Conservation (phyloP, 306 rosid species). For the Cucurbita maxima region DNA sequence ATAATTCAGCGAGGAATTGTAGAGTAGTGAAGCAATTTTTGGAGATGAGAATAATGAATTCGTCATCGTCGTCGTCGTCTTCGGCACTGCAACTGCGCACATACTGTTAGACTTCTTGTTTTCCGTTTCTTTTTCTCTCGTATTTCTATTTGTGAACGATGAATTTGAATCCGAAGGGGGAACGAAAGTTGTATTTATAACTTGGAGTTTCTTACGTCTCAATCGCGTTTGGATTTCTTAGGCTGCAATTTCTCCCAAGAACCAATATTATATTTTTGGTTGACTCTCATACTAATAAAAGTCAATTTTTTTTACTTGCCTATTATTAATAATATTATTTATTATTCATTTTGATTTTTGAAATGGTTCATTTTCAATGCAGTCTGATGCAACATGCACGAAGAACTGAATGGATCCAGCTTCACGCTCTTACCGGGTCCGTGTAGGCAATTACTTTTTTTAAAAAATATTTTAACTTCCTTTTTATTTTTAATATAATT, state of each 20-base stretch:
- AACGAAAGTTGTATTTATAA: not conserved
- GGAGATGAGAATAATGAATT: slow-evolving; percentile 34
- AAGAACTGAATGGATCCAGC: not conserved
- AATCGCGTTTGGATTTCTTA: not conserved
- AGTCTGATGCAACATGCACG: not conserved
- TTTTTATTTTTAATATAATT: too few relatives aligned
- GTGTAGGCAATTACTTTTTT: not conserved
- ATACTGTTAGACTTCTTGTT: not conserved
- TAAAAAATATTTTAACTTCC: too few relatives aligned
- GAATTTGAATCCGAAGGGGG: not conserved
- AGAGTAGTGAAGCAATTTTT: slow-evolving; percentile 13
- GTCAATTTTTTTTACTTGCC: not conserved
- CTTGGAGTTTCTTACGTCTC: not conserved
- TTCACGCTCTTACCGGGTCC: not conserved
- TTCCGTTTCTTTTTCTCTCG: not conserved
- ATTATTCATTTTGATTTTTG: not conserved
- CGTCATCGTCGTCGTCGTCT: not conserved
- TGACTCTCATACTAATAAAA: not conserved
- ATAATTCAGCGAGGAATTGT: slow-evolving; percentile 7
- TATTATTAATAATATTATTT: not conserved
- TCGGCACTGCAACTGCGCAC: slow-evolving; percentile 26
- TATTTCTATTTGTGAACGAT: not conserved
- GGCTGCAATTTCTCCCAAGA: not conserved
- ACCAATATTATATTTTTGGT: not conserved
- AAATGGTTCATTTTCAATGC: not conserved